Base-by-base conservation (phyloP, 1,284 basidiomycete species). In the Fomitopsis betulina region DNA sequence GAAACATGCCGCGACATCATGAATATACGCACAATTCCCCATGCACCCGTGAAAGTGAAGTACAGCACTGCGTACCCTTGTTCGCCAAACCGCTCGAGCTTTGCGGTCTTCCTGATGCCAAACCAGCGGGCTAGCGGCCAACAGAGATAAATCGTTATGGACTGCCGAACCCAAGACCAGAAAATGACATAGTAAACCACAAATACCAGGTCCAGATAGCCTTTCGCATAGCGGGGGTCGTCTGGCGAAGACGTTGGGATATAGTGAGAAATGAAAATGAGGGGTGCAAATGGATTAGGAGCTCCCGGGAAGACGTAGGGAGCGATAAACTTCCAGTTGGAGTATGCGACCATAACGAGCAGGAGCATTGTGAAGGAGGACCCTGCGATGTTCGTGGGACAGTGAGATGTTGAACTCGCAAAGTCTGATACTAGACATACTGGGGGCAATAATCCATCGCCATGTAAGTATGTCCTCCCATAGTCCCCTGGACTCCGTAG, bases 131-230 rank as follows among this genome's bases (percentile, higher is more conserved):
- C 95, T 52, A 96, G 68, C 0, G 91, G 92, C 42, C 79, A 77
- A 58, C 89, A 86, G 17, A 94, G 50, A 63, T 86, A 84, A 66
- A 92, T 64, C 9, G 89, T 86, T 65, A 94, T 73, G 35, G 81
- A 72, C 74, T 98, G 95, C 37, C 97, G 87, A 33, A 97, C 70
- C 71, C 95, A 93, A 1, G 94, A 96, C 76, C 92, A 99, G 65
- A 98, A 89, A 45, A 99, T 78, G 72, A 98, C 81, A 72, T 97
- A 84, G 74, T 94, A 98, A 3, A 81, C 80, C 50, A 98, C 71
- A 75, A 99, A 99, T 19, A 82, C 71, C 7, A 97, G 66, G 71
- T 99, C 97, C 65, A 82, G 74, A 66, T 84, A 88, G 19, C 87
- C 84, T 73, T 96, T 97, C 42, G 77, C 79, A 69, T 94, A 97